These are phyloP conservation scores for Amaranthus hypochondriacus DNA, from an alignment of 148 eudicot genomes.

Conservation along the genomic window DNA sequence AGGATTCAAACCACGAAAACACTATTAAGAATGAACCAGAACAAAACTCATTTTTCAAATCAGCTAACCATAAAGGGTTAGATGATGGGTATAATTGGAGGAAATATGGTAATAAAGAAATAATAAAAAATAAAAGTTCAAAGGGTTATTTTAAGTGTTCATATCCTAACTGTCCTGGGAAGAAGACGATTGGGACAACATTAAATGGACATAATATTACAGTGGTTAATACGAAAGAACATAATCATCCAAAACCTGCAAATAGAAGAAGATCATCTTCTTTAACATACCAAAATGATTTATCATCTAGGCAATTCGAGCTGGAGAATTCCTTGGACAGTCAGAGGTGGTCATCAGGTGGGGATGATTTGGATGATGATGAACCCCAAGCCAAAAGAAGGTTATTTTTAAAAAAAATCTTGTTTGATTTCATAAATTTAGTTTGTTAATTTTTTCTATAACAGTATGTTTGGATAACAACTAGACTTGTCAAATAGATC, in stretches of 20 bases:
- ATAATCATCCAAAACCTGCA: conserved; percentile 61
- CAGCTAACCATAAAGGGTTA: conserved; percentile 34
- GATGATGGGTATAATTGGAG: conserved; percentile 72
- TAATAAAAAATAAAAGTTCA: conserved; percentile 64
- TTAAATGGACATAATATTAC: conserved; percentile 58
- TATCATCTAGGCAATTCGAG: conserved; percentile 34
- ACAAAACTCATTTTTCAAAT: neutral
- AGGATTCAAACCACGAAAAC: conserved; percentile 3
- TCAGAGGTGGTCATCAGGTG: conserved; percentile 34
- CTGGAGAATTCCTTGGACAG: conserved; percentile 59
- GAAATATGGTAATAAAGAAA: conserved; percentile 68
- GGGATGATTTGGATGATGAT: conserved; percentile 49
- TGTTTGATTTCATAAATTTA: neutral
- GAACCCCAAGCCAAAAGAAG: conserved; percentile 63
- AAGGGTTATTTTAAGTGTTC: conserved; percentile 71
- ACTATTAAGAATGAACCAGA: neutral
- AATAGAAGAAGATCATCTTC: conserved; percentile 51
- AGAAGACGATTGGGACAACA: conserved; percentile 64
- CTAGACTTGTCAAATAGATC: too few species aligned
- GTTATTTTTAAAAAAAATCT: conserved; percentile 18
- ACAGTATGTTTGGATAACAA: neutral
- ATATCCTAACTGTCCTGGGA: conserved; percentile 47
- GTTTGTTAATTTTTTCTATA: neutral
- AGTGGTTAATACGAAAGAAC: conserved; percentile 60
- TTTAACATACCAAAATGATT: conserved; percentile 24